Base-by-base conservation (phyloP, 2,329 filamentous ascomycete species). In the Colletotrichum sojae region DNA sequence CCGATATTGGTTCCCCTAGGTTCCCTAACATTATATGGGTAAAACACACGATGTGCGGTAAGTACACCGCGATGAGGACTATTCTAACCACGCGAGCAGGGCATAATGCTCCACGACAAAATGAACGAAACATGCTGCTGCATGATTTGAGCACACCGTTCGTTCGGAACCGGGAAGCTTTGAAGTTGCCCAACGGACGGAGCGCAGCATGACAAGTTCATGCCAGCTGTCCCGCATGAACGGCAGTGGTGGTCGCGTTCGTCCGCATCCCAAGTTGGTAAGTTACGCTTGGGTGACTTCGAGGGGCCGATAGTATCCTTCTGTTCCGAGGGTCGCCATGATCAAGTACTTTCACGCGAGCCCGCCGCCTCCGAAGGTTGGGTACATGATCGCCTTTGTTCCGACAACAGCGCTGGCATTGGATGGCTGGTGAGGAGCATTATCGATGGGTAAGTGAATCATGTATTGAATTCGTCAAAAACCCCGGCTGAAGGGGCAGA, bases 381-480 rank as follows among this genome's bases (percentile, higher is more conserved):
- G 4, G 45, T 46, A 46, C 31, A 36, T 36, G 31, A 36, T 10
- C 31, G 31, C 8, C 8, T 9, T 36, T 36, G 31, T 36, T 36
- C 31, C 31, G 6, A 36, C 8, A 36, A 10, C 8, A 8, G 10
- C 10, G 31, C 31, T 15, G 45, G 45, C 16, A n/a, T 46, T 18
- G 45, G 18, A 16, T 46, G 13, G 4, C 15, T 46, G 16, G 15
- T 4, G 45, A 25, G 4, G 18, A 15, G 13, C 5, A 18, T n/a
- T 16, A 46, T 16, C 46, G 10, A 22, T 20, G 12, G 45, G 45
- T 18, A 48, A n/a, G 20, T 22, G 15, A 16, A 43, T 55, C 55
- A 20, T 60, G 18, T 61, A 56, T 67, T 56, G 62, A 16, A 56
- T 43, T 67, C 55, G 51, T 65, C 8, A 56, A 54, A 9, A 45